Evolutionary conservation across 108 stramenopile species (phyloP), one percentile per base, ranked within the genome.

Genomic region (Stephanodiscus triporus): DNA sequence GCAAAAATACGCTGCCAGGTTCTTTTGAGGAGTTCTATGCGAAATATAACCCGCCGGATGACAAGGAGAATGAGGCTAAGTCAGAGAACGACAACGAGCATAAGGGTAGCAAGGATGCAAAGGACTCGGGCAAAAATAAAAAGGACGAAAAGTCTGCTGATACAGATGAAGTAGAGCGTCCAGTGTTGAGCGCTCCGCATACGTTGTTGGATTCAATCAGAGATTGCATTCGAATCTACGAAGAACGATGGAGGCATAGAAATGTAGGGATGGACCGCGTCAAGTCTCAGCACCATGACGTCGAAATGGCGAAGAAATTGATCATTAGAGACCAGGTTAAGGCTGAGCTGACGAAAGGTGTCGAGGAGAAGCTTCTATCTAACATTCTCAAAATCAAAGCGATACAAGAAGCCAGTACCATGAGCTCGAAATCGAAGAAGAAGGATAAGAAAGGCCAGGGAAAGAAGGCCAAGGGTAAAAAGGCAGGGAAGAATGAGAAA

Each of bases 331-430:
- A 87, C 49, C 85, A 90, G 54, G 85, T 92, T 16, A 73, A 82
- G 72, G 58, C 54, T 1, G 80, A 85, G 26, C 78, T 86, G 17
- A 82, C 77, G 38, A 69, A 66, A 17, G 66, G 86, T 72, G 90
- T 94, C 53, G 93, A 94, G 54, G 87, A 92, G 61, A 90, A 89
- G 77, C 80, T 94, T 49, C 63, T 84, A 17, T 74, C 74, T 55
- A 89, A 85, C 54, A 81, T 94, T 38, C 68, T 78, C 40, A 94
- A 94, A 81, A 84, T 91, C 68, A 89, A 89, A 60, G 80, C 63
- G 42, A 72, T 54, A n/a, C 78, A 78, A 60, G 85, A 72, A 9
- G 64, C 61, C n/a, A 80, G 84, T 55, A 66, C 63, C 30, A 85
- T 83, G 49, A 89, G 85, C 62, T 74, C 56, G 14, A 84, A 86